Evolutionary conservation across 2,329 filamentous ascomycete species (phyloP).

Genomic region (Trematosphaeria pertusa): DNA sequence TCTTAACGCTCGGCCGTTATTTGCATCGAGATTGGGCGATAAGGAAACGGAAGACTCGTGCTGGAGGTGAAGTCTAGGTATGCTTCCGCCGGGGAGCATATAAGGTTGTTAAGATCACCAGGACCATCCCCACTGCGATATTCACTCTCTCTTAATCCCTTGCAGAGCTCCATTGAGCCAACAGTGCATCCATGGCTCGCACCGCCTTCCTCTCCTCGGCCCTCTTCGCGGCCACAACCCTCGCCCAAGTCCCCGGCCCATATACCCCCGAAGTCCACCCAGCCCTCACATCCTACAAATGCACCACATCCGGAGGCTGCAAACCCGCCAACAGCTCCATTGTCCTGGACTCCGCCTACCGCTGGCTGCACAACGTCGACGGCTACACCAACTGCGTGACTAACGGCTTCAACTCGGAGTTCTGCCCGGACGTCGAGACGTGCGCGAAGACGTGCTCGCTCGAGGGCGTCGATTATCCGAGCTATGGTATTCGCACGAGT

Average conservation of each 20-base stretch:
- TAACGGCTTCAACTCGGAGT: not conserved
- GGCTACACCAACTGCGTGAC: slow-evolving; percentile 44
- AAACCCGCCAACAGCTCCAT: slow-evolving; percentile 34
- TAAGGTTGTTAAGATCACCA: too few species aligned
- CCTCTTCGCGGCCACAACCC: slow-evolving; percentile 28
- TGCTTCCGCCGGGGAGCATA: not conserved
- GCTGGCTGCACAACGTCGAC: slow-evolving; percentile 52
- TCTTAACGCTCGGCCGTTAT: too few species aligned
- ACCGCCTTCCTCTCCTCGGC: slow-evolving; percentile 26
- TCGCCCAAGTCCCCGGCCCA: slow-evolving; percentile 43
- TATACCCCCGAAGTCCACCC: slow-evolving; percentile 45
- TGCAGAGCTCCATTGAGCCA: too few species aligned
- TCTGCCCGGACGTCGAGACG: slow-evolving; percentile 36
- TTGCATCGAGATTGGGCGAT: not conserved
- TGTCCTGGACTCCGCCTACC: slow-evolving; percentile 55
- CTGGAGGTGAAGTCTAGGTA: not conserved
- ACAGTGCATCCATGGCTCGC: slow-evolving; percentile 29
- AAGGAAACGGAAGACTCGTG: not conserved
- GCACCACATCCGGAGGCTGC: slow-evolving; percentile 40
- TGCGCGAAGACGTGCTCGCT: slow-evolving; percentile 24
- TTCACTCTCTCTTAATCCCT: too few species aligned
- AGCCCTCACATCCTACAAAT: slow-evolving; percentile 35
- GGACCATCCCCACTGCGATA: too few species aligned
- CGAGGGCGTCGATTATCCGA: slow-evolving; percentile 49
- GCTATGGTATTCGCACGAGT: slow-evolving; percentile 58